Percentiles rank a stretch among this genome's conserved stretches.
These are phyloP conservation scores for Phaffomyces opuntiae DNA, from an alignment of 805 yeast genomes.

Conservation along the genomic window DNA sequence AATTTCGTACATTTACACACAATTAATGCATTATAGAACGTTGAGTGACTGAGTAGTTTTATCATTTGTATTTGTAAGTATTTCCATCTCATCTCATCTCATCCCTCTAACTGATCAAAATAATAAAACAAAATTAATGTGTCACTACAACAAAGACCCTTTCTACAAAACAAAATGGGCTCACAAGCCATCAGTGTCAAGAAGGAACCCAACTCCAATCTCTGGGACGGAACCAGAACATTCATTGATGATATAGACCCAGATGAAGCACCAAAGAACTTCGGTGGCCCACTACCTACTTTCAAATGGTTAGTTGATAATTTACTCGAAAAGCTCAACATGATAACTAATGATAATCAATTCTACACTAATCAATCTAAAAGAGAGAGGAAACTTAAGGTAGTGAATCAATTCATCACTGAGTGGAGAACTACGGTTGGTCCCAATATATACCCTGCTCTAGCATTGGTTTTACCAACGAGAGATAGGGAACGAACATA, in stretches of 20 bases:
- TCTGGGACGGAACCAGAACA: neutral
- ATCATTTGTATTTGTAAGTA: too few species aligned
- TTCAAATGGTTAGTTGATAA: constrained; percentile 31
- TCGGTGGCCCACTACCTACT: constrained; percentile 29
- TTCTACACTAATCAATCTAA: constrained; percentile 4
- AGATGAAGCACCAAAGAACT: constrained; percentile 10
- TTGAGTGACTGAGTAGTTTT: too few species aligned
- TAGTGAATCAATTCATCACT: constrained; percentile 34
- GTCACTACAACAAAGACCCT: too few species aligned
- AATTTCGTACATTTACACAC: neutral
- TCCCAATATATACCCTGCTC: constrained; percentile 58
- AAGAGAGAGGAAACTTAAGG: constrained; percentile 17
- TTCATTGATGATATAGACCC: constrained; percentile 1
- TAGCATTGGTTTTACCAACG: constrained; percentile 55
- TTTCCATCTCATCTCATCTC: too few species aligned
- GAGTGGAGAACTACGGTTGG: constrained; percentile 53
- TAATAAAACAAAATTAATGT: neutral
- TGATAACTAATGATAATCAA: constrained; percentile 12
- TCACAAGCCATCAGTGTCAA: neutral
- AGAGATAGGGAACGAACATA: constrained; percentile 53
- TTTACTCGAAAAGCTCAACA: constrained; percentile 24
- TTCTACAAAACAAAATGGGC: neutral
- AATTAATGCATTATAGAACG: neutral
- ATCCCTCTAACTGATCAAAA: too few species aligned
- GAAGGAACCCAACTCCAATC: neutral